Evolutionary conservation across 768 basidiomycete genomes (phyloP).

Genomic region (Naganishia randhawae): DNA sequence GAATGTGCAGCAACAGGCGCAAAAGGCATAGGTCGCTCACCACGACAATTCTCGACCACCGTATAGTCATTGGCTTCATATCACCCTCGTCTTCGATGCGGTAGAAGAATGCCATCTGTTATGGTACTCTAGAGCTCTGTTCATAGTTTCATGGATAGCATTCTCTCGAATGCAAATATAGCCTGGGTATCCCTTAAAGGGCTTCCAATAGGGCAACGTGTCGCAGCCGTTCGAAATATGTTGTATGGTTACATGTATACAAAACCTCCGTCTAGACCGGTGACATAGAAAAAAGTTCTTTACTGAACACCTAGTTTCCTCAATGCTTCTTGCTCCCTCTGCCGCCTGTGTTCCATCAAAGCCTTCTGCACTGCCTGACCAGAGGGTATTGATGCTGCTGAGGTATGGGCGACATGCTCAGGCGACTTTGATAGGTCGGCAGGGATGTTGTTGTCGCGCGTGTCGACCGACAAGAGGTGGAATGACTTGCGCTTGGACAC

Average conservation of each 20-base stretch:
- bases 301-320: conserved; percentile 22
- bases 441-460: conserved; percentile 10
- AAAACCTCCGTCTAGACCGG: neutral
- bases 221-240: neutral
- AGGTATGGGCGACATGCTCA: conserved; percentile 15
- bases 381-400: conserved; percentile 14
- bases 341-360: conserved; percentile 20
- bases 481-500: conserved; percentile 42
- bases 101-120: no score
- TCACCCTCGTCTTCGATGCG: no score
- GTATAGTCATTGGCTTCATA: no score
- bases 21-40: neutral
- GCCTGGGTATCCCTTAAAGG: neutral
- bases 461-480: conserved; percentile 31
- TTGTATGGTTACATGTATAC: conserved; percentile 13
- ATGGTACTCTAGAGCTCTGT: no score
- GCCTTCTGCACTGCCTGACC: conserved; percentile 21
- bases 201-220: neutral
- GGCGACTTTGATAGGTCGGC: conserved; percentile 21
- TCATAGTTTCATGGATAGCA: neutral
- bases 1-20: neutral
- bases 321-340: conserved; percentile 23
- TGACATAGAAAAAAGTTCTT: neutral
- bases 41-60: neutral
- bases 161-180: neutral